phyloP scores from a whole-genome alignment of 2,329 filamentous ascomycete genomes.

The Nothomitra cinnamomea region DNA sequence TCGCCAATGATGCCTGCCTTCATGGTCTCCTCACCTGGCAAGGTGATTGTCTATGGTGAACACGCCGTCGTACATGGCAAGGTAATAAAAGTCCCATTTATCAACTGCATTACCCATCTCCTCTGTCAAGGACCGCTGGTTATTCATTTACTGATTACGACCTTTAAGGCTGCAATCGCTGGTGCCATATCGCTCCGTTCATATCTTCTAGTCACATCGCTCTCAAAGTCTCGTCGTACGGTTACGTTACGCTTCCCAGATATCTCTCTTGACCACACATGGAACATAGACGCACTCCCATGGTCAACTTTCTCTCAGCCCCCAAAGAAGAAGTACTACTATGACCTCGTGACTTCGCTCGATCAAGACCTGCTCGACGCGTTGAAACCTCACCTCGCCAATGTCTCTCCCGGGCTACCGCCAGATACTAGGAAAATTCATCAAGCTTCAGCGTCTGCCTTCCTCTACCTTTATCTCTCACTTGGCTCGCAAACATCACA shows the following conservation, averaged over 20 bases:
- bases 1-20: conserved; percentile 66
- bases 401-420: conserved; percentile 48
- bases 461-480: conserved; percentile 85
- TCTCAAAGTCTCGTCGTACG: conserved; percentile 80
- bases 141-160: conserved; percentile 4
- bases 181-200: conserved; percentile 89
- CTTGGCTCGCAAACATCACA: conserved; percentile 64
- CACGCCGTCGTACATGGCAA: conserved; percentile 97
- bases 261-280: conserved; percentile 75
- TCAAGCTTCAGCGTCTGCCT: conserved; percentile 62
- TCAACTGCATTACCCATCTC: too few relatives aligned
- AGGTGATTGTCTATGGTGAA: conserved; percentile 96
- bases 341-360: conserved; percentile 69
- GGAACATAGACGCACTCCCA: conserved; percentile 83
- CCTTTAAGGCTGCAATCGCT: conserved; percentile 57
- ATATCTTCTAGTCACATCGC: conserved; percentile 86
- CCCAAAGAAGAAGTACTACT: conserved; percentile 86
- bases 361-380: conserved; percentile 69
- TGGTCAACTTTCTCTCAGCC: conserved; percentile 70
- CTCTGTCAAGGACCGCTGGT: too few relatives aligned
- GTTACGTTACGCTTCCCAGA: conserved; percentile 83
- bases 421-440: conserved; percentile 70
- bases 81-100: conserved; percentile 28
- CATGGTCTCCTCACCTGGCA: conserved; percentile 95
- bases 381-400: conserved; percentile 59